phyloP scores from a whole-genome alignment of 345 rosid genomes.

The Acer yangbiense region DNA sequence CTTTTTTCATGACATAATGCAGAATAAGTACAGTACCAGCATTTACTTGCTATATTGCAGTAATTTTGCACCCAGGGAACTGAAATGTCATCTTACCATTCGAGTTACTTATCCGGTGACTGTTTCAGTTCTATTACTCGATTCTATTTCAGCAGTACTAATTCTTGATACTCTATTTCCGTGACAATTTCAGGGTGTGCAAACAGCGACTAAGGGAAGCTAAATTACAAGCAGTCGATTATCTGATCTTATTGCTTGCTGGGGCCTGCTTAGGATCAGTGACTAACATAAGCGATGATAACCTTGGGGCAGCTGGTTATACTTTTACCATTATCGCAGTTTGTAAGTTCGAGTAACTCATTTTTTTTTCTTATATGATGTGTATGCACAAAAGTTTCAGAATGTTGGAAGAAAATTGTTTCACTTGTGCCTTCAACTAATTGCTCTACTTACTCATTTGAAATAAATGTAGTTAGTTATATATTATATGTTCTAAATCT shows the following conservation, averaged over 20 bases:
- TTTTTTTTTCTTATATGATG: too few relatives aligned
- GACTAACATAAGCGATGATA: conserved; percentile 57
- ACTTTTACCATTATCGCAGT: conserved; percentile 87
- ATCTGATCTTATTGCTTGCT: conserved; percentile 82
- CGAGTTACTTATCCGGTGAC: background rate
- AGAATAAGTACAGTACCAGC: background rate
- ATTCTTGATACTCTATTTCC: conserved; percentile 13
- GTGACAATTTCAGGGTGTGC: conserved; percentile 54
- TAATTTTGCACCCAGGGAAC: background rate
- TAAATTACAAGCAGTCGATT: conserved; percentile 76
- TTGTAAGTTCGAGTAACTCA: conserved; percentile 56
- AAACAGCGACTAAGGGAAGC: conserved; percentile 91
- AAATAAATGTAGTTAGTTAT: background rate
- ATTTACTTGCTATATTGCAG: background rate
- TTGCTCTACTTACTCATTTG: background rate
- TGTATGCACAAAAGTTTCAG: background rate
- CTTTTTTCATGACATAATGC: background rate
- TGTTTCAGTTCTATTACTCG: background rate
- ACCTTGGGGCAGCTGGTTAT: conserved; percentile 77
- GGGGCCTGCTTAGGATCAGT: conserved; percentile 93
- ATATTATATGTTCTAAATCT: too few relatives aligned
- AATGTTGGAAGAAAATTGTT: background rate
- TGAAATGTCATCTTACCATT: conserved; percentile 9
- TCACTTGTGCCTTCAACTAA: conserved; percentile 2
- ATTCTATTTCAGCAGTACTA: background rate